Percentiles rank a stretch among this genome's conserved stretches.
These are phyloP conservation scores for Tulasnella calospora DNA, from an alignment of 768 basidiomycete genomes.

Conservation along the genomic window DNA sequence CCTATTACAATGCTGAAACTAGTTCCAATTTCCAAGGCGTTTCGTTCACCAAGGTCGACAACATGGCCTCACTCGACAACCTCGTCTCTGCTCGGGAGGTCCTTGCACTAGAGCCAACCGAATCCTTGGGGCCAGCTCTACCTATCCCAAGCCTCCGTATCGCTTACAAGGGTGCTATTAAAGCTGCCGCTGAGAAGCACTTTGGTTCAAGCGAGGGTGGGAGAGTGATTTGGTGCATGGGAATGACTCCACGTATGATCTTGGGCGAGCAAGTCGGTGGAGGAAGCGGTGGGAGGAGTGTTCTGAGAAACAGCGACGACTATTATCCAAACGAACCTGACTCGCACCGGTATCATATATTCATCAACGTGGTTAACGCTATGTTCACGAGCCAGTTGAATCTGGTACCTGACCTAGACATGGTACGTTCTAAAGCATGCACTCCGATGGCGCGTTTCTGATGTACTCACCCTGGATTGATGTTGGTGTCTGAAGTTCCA, in stretches of 20 bases:
- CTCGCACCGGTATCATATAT: conserved; percentile 27
- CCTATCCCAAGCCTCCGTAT: conserved; percentile 15
- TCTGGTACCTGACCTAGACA: conserved; percentile 26
- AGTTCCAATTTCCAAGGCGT: not conserved
- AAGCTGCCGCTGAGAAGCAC: conserved; percentile 25
- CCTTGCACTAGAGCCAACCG: not conserved
- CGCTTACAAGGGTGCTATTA: conserved; percentile 24
- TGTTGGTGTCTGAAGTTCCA: conserved; percentile 21
- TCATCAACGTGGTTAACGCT: conserved; percentile 23
- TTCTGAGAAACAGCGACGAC: conserved; percentile 23
- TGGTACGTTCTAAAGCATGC: conserved; percentile 8
- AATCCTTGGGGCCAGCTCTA: conserved; percentile 15
- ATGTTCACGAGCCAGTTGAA: conserved; percentile 29
- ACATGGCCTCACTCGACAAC: conserved; percentile 26
- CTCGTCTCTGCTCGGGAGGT: conserved; percentile 24
- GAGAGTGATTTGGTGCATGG: conserved; percentile 28
- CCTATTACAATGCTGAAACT: not conserved
- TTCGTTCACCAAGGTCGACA: conserved; percentile 27
- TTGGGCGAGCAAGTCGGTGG: conserved; percentile 24
- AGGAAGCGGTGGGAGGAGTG: not conserved
- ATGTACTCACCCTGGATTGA: not conserved
- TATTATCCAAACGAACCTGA: conserved; percentile 25
- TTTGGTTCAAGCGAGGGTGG: conserved; percentile 24
- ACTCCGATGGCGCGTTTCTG: not conserved
- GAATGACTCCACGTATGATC: conserved; percentile 25